These are phyloP conservation scores for Pseudogymnoascus sp. DNA, from an alignment of 2,329 filamentous ascomycete species.

Conservation along the genomic window DNA sequence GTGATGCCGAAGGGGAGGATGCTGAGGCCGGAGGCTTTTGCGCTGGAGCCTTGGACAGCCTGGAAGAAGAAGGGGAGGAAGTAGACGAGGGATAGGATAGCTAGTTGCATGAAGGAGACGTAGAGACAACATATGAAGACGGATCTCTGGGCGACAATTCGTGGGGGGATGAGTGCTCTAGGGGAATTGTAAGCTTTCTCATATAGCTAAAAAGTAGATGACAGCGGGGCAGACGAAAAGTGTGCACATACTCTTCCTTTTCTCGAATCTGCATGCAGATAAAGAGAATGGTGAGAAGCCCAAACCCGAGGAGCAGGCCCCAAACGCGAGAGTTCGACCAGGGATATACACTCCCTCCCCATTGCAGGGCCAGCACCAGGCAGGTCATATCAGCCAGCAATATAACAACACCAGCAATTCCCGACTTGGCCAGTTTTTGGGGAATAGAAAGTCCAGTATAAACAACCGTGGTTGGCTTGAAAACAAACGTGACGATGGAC, in stretches of 20 bases:
- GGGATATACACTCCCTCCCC: slow-evolving; percentile 37
- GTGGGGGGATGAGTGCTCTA: slow-evolving; percentile 28
- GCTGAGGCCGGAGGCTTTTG: slow-evolving; percentile 30
- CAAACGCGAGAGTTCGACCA: slow-evolving; percentile 28
- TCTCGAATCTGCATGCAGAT: neutral
- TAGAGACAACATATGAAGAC: slow-evolving; percentile 26
- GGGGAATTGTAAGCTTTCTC: slow-evolving; percentile 12
- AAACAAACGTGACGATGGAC: neutral
- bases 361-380: slow-evolving; percentile 20
- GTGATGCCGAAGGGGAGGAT: slow-evolving; percentile 28
- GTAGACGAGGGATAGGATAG: slow-evolving; percentile 28
- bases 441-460: neutral
- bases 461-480: neutral
- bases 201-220: neutral
- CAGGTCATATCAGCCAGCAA: slow-evolving; percentile 20
- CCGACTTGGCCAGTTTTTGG: neutral
- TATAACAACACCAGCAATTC: slow-evolving; percentile 22
- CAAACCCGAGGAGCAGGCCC: slow-evolving; percentile 24
- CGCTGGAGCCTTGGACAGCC: slow-evolving; percentile 33
- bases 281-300: slow-evolving; percentile 19
- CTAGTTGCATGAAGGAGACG: slow-evolving; percentile 26
- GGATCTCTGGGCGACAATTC: slow-evolving; percentile 28
- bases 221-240: neutral
- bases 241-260: neutral
- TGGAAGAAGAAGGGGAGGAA: slow-evolving; percentile 39